Base-by-base conservation (phyloP, 208 protist species). In the Leishmania turanica region DNA sequence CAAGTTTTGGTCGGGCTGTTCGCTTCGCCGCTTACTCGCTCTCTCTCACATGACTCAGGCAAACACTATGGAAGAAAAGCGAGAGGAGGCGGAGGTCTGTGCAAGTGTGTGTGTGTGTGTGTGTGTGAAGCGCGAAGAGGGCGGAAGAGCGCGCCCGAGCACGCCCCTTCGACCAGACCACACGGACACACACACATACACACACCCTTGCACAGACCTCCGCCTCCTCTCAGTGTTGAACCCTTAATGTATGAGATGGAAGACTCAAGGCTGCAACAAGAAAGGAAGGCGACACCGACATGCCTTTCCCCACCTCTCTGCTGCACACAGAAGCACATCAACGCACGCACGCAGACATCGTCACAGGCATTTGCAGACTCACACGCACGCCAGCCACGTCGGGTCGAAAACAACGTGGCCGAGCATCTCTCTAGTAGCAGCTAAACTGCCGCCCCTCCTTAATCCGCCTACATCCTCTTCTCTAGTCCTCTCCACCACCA, bases 11-110 rank as follows among this genome's bases (percentile, higher is more conserved):
- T 73, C 17, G 0, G 49, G 2, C 49, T n/a, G 58, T 40, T 5
- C 47, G 45, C 62, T 47, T 31, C 42, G 17, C 51, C 51, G 15
- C 51, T 21, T 0, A 54, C 51, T 54, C 53, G 24, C 84, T 96
- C 92, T 96, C 88, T 95, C 91, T 96, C 91, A 94, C 89, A 91
- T 96, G 93, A 96, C 93, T 96, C 93, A 94, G 90, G 91, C 88
- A 87, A 86, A 88, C 85, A 81, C 88, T 85, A 92, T 84, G 81
- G 62, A 73, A 82, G n/a, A 85, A 72, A 74, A 64, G 62, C 58
- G 77, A 49, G 42, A 64, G 24, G 27, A 53, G 37, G 56, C 62
- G 17, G 31, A 42, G 24, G 47, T 62, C 51, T 56, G n/a, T 76
- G 71, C 15, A 31, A 31, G 40, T 31, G 31, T 27, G 51, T 27